Conservation (phyloP, 805 yeast genomes). For the Tetrapisispora nanseiensis region DNA sequence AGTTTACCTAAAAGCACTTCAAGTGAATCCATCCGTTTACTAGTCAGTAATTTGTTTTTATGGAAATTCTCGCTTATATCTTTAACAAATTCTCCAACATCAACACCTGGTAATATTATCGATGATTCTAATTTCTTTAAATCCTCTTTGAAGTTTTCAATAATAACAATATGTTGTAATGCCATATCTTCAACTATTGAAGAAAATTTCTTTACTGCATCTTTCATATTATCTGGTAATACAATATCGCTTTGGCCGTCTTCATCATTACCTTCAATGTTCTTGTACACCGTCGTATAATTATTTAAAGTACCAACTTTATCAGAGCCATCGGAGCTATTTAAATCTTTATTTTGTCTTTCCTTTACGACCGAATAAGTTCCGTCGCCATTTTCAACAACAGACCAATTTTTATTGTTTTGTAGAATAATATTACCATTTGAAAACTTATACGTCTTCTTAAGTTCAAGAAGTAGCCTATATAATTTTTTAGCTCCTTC, state of each 20-base stretch:
- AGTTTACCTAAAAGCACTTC: too few species aligned
- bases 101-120: neutral
- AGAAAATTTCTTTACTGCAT: neutral
- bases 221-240: neutral
- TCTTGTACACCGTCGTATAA: neutral
- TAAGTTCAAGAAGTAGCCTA: conserved; percentile 9
- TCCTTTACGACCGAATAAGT: neutral
- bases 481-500: conserved; percentile 6
- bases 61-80: too few species aligned
- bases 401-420: neutral
- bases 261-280: too few species aligned
- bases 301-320: neutral
- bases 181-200: neutral
- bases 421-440: conserved; percentile 18
- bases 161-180: neutral
- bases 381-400: neutral
- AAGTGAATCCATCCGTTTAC: too few species aligned
- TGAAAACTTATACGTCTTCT: conserved; percentile 11
- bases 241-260: neutral
- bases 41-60: neutral
- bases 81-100: neutral
- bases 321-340: neutral
- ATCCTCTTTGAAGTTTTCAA: neutral
- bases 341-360: neutral
- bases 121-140: neutral